These are phyloP conservation scores for Parietaria judaica DNA, from an alignment of 306 rosid species.

Conservation along the genomic window DNA sequence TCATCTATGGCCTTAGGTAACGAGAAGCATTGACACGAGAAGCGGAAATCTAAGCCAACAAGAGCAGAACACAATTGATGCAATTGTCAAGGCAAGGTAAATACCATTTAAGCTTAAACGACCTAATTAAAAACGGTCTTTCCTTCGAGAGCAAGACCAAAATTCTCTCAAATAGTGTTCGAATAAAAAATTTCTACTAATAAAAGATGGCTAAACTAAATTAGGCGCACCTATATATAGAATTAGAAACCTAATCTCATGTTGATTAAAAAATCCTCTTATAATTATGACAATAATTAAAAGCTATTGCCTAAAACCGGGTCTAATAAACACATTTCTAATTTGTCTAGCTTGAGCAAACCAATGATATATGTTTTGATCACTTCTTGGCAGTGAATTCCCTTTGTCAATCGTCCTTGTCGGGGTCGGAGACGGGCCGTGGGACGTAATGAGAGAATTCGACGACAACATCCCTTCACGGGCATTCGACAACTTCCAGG, in stretches of 20 bases:
- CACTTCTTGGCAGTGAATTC: slow-evolving; percentile 47
- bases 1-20: slow-evolving; percentile 43
- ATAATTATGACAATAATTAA: no score
- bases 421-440: slow-evolving; percentile 97
- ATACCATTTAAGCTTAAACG: slow-evolving; percentile 12
- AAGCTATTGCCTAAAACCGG: no score
- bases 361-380: no score
- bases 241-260: no score
- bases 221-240: no score
- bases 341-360: neutral
- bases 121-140: no score
- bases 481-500: slow-evolving; percentile 85
- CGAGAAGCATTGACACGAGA: slow-evolving; percentile 68
- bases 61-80: slow-evolving; percentile 68
- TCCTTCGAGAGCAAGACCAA: no score
- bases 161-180: no score
- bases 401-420: slow-evolving; percentile 81
- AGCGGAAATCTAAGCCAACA: slow-evolving; percentile 60
- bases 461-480: slow-evolving; percentile 85
- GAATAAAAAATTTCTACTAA: no score
- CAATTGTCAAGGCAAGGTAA: slow-evolving; percentile 90
- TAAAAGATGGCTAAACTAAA: no score
- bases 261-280: no score
- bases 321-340: neutral
- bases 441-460: slow-evolving; percentile 87